phyloP scores from a whole-genome alignment of 441 rosid genomes.

The Daphne laureola region DNA sequence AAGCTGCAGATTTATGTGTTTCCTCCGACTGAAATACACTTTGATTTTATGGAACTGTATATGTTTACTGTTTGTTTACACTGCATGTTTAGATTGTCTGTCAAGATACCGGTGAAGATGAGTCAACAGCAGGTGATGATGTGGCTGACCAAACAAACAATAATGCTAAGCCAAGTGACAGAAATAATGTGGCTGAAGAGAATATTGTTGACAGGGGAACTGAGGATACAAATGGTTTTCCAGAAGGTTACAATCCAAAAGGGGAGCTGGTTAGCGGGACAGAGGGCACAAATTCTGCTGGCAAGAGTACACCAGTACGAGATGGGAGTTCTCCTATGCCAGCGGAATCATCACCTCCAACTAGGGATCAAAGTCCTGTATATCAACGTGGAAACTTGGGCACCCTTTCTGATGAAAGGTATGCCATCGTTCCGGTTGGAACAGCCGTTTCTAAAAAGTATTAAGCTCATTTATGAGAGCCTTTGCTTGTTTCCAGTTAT shows the following conservation, averaged over 20 bases:
- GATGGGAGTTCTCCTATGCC: slow-evolving; percentile 25
- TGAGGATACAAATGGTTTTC: slow-evolving; percentile 29
- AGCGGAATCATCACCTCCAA: slow-evolving; percentile 25
- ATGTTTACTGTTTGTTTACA: slow-evolving; percentile 21
- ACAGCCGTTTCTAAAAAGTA: not conserved
- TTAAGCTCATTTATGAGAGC: no score
- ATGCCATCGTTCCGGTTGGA: slow-evolving; percentile 11
- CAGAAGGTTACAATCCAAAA: slow-evolving; percentile 33
- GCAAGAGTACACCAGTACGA: slow-evolving; percentile 37
- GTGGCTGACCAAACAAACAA: slow-evolving; percentile 23
- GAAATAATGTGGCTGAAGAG: slow-evolving; percentile 31
- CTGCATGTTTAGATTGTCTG: slow-evolving; percentile 67
- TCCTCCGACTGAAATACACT: slow-evolving; percentile 9
- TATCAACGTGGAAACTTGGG: slow-evolving; percentile 29
- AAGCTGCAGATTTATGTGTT: slow-evolving; percentile 11
- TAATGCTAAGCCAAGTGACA: slow-evolving; percentile 33
- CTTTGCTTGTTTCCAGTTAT: no score
- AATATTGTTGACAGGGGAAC: slow-evolving; percentile 20
- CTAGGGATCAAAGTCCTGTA: slow-evolving; percentile 29
- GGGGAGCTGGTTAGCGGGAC: slow-evolving; percentile 31
- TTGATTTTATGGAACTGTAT: slow-evolving; percentile 10
- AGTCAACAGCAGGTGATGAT: slow-evolving; percentile 41
- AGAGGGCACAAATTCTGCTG: slow-evolving; percentile 26
- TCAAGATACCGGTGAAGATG: slow-evolving; percentile 56
- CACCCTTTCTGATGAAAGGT: slow-evolving; percentile 44